Evolutionary conservation across 2,329 filamentous ascomycete species (phyloP).

Genomic region (Penicillium sp.): DNA sequence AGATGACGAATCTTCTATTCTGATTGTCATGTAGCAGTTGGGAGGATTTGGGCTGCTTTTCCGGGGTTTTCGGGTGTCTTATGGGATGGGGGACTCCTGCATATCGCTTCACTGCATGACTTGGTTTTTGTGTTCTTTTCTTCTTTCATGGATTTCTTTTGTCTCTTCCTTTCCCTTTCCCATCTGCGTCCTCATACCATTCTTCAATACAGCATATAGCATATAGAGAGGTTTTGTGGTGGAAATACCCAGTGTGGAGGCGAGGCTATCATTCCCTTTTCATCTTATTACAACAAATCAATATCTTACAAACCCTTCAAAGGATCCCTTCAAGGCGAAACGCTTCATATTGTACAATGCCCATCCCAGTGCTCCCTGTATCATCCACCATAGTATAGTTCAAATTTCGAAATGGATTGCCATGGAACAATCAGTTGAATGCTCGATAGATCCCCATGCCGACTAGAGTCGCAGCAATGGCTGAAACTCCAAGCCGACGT

Average conservation of each 20-base stretch:
- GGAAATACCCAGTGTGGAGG: conserved; percentile 36
- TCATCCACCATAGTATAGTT: neutral
- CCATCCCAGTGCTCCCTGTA: neutral
- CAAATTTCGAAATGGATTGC: neutral
- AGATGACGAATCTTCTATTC: conserved; percentile 32
- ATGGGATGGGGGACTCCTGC: conserved; percentile 28
- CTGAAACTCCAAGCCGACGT: conserved; percentile 61
- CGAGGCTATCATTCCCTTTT: conserved; percentile 24
- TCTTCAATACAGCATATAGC: conserved; percentile 18
- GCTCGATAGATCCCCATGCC: conserved; percentile 67
- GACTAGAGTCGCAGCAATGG: conserved; percentile 62
- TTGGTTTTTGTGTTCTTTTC: conserved; percentile 10
- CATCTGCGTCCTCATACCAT: conserved; percentile 14
- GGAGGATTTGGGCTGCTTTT: conserved; percentile 24
- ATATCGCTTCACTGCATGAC: conserved; percentile 23
- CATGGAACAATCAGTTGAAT: conserved; percentile 46
- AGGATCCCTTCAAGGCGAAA: neutral
- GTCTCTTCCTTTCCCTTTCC: conserved; percentile 9
- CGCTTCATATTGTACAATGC: neutral
- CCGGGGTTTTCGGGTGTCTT: conserved; percentile 32
- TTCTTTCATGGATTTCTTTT: conserved; percentile 8
- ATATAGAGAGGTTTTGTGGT: conserved; percentile 33
- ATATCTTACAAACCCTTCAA: conserved; percentile 16
- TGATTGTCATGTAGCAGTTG: conserved; percentile 31
- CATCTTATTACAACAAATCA: conserved; percentile 19